Percentiles rank a stretch among this genome's conserved stretches.
These are phyloP conservation scores for Pseudonitzschia multiseries DNA, from an alignment of 108 stramenopile species.

Conservation along the genomic window DNA sequence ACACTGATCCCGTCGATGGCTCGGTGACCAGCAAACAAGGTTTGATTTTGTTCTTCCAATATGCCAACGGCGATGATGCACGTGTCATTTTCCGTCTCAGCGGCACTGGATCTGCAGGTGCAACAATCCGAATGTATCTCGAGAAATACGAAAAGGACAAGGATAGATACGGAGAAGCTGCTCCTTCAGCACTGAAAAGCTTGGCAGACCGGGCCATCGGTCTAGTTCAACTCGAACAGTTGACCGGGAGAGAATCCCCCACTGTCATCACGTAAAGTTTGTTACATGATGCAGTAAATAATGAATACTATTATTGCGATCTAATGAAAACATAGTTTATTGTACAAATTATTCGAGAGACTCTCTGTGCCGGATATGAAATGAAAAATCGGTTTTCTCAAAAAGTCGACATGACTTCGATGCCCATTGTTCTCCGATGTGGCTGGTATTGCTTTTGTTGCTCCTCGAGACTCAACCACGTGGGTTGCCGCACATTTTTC, in stretches of 20 bases:
- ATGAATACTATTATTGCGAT: not conserved
- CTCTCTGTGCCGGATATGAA: not conserved
- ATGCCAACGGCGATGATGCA: conserved; percentile 77
- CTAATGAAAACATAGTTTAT: not conserved
- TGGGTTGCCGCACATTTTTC: conserved; percentile 55
- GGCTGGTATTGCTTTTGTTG: not conserved
- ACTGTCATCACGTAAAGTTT: conserved; percentile 78
- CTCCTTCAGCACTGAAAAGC: conserved; percentile 69
- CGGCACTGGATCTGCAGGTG: conserved; percentile 95
- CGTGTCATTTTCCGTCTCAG: conserved; percentile 95
- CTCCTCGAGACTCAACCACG: conserved; percentile 48
- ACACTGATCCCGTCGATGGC: conserved; percentile 96
- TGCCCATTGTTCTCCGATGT: conserved; percentile 23
- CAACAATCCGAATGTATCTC: conserved; percentile 98
- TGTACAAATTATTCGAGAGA: not conserved
- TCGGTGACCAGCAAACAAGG: conserved; percentile 89
- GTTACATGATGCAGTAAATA: not conserved
- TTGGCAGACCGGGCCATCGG: conserved; percentile 72
- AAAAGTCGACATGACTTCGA: conserved; percentile 19
- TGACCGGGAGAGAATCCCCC: conserved; percentile 76
- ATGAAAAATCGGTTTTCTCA: not conserved
- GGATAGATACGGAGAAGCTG: conserved; percentile 62
- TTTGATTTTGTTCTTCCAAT: conserved; percentile 85
- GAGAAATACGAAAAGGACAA: conserved; percentile 89
- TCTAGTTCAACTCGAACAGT: conserved; percentile 67